A percentile compares a stretch with the other conserved stretches of the same genome.
These are phyloP conservation scores for Fusarium avenaceum DNA, from an alignment of 2,329 filamentous ascomycete species.

Conservation along the genomic window DNA sequence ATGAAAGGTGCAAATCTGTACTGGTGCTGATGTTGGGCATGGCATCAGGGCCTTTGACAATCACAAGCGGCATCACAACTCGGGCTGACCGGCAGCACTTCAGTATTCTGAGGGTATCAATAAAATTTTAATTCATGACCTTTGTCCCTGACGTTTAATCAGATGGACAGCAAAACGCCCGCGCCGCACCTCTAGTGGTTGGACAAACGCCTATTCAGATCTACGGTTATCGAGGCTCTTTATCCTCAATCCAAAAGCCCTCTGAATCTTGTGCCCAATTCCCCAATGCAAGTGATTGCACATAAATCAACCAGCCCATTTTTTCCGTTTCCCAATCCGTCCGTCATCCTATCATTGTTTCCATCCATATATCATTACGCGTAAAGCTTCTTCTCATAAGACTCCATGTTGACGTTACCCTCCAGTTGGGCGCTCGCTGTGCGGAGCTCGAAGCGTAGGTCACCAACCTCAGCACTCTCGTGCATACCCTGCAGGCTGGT, in stretches of 20 bases:
- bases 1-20: background rate
- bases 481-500: conserved; percentile 84
- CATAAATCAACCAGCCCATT: conserved; percentile 32
- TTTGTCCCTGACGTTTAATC: conserved; percentile 32
- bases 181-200: conserved; percentile 48
- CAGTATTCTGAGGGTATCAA: conserved; percentile 41
- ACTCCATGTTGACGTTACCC: conserved; percentile 98
- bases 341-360: conserved; percentile 37
- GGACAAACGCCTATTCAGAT: conserved; percentile 50
- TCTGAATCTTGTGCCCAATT: conserved; percentile 38
- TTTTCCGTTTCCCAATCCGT: conserved; percentile 31
- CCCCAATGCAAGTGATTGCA: conserved; percentile 41
- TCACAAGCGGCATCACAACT: conserved; percentile 21
- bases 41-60: background rate
- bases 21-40: conserved; percentile 7
- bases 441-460: conserved; percentile 91
- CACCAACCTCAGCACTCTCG: conserved; percentile 78
- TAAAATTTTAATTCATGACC: conserved; percentile 47
- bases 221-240: conserved; percentile 45
- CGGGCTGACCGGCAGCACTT: conserved; percentile 43
- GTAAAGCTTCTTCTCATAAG: conserved; percentile 99
- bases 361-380: conserved; percentile 67
- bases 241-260: conserved; percentile 36
- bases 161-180: conserved; percentile 45
- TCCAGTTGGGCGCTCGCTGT: conserved; percentile 96